Conservation (phyloP, 1,284 basidiomycete species). For the Microbotryum violaceum region DNA sequence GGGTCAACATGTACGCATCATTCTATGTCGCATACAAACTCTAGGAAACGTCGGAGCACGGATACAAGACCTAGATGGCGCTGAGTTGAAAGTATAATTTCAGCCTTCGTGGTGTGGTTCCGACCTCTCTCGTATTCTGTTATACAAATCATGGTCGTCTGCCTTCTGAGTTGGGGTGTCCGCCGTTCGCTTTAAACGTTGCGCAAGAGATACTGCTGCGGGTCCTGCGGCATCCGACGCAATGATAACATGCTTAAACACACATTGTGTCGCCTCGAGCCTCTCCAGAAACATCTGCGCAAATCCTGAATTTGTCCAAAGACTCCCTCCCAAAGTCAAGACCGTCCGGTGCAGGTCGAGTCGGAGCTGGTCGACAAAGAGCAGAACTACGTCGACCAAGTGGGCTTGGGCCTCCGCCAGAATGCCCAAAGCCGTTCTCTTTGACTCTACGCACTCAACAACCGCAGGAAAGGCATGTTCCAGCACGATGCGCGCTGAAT, state of each 20-base stretch:
- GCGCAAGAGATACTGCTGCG: too few species aligned
- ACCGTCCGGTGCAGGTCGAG: constrained; percentile 23
- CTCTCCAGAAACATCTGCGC: constrained; percentile 22
- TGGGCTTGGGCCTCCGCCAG: constrained; percentile 21
- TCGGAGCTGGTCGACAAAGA: constrained; percentile 17
- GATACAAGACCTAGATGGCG: too few species aligned
- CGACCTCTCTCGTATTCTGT: too few species aligned
- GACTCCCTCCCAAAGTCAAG: constrained; percentile 35
- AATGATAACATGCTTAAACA: too few species aligned
- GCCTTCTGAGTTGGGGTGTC: too few species aligned
- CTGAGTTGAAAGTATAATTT: too few species aligned
- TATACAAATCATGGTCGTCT: too few species aligned
- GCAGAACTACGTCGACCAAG: constrained; percentile 28
- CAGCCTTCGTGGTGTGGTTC: too few species aligned
- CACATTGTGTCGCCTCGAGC: constrained; percentile 5
- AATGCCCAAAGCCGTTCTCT: constrained; percentile 4
- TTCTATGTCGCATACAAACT: neutral
- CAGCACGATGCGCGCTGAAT: constrained; percentile 34
- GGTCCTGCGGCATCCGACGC: too few species aligned
- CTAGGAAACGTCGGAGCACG: too few species aligned
- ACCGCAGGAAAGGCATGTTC: constrained; percentile 5
- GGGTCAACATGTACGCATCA: constrained; percentile 55
- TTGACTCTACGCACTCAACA: constrained; percentile 11
- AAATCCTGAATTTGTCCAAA: constrained; percentile 34
- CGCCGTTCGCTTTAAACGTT: too few species aligned